phyloP scores from a whole-genome alignment of 169 alveolate genomes.

The Cryptosporidium ubiquitum region DNA sequence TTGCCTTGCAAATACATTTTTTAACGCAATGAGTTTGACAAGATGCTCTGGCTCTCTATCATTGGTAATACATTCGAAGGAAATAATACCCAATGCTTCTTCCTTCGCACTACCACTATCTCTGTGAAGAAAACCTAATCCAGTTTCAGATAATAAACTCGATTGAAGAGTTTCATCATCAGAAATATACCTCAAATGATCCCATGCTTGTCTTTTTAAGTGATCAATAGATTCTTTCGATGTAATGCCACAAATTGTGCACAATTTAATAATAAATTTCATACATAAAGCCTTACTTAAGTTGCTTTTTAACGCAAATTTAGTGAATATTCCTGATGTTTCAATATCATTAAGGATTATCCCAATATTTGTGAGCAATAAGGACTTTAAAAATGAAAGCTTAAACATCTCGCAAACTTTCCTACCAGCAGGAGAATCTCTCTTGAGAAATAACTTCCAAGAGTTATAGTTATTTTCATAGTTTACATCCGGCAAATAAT shows the following conservation, averaged over 20 bases:
- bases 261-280: constrained; percentile 33
- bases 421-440: constrained; percentile 71
- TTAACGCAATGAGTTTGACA: constrained; percentile 90
- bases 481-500: constrained; percentile 53
- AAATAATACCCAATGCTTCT: constrained; percentile 89
- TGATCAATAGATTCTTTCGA: constrained; percentile 16
- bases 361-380: constrained; percentile 55
- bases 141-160: constrained; percentile 89
- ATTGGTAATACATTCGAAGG: constrained; percentile 91
- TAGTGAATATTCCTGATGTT: constrained; percentile 57
- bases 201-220: constrained; percentile 69
- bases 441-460: constrained; percentile 42
- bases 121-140: constrained; percentile 89
- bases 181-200: constrained; percentile 32
- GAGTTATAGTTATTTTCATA: constrained; percentile 25
- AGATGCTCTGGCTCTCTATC: constrained; percentile 90
- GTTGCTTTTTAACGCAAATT: constrained; percentile 46
- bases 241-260: constrained; percentile 18
- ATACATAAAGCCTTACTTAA: constrained; percentile 52
- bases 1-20: constrained; percentile 94
- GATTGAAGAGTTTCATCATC: constrained; percentile 74
- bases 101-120: constrained; percentile 93
- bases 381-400: constrained; percentile 28
- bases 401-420: constrained; percentile 45
- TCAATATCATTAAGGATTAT: constrained; percentile 48